Evolutionary conservation across 208 protist genomes (phyloP).

Genomic region (Leishmania lainsoni): DNA sequence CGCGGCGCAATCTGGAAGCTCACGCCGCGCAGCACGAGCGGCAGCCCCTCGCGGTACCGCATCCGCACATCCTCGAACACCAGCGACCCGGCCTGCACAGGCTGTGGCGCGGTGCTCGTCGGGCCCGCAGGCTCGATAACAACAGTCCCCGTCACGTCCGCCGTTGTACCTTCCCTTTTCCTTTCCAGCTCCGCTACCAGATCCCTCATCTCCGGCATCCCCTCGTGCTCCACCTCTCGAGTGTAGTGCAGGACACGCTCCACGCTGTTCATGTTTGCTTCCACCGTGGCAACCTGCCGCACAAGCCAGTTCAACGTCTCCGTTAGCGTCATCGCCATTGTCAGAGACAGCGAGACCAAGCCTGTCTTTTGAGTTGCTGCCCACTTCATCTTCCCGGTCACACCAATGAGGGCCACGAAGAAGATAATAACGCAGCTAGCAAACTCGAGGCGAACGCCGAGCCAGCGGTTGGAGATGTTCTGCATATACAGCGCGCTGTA

Average conservation of each 20-base stretch:
- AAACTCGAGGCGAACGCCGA: constrained; percentile 88
- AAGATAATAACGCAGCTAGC: constrained; percentile 77
- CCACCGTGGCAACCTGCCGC: constrained; percentile 48
- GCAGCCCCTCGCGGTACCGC: constrained; percentile 67
- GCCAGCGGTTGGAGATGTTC: constrained; percentile 82
- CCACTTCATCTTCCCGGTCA: constrained; percentile 38
- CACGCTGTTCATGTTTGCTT: constrained; percentile 88
- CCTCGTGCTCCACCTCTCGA: constrained; percentile 64
- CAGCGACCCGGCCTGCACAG: constrained; percentile 19
- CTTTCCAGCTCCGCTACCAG: constrained; percentile 33
- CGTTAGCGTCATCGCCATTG: constrained; percentile 64
- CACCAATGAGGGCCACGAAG: constrained; percentile 49
- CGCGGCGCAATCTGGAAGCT: constrained; percentile 38
- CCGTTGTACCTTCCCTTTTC: constrained; percentile 56
- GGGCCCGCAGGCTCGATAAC: constrained; percentile 17
- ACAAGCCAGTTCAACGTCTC: constrained; percentile 62
- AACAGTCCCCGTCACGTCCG: constrained; percentile 17
- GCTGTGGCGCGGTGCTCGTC: constrained; percentile 15
- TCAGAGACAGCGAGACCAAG: constrained; percentile 69
- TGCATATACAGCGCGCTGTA: constrained; percentile 57
- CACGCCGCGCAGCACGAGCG: constrained; percentile 58
- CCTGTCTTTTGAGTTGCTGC: constrained; percentile 34
- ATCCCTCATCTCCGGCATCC: constrained; percentile 31
- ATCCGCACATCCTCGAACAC: constrained; percentile 46
- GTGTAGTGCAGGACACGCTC: constrained; percentile 86